phyloP scores from a whole-genome alignment of 1,284 basidiomycete species.

The Leccinum solheimii region DNA sequence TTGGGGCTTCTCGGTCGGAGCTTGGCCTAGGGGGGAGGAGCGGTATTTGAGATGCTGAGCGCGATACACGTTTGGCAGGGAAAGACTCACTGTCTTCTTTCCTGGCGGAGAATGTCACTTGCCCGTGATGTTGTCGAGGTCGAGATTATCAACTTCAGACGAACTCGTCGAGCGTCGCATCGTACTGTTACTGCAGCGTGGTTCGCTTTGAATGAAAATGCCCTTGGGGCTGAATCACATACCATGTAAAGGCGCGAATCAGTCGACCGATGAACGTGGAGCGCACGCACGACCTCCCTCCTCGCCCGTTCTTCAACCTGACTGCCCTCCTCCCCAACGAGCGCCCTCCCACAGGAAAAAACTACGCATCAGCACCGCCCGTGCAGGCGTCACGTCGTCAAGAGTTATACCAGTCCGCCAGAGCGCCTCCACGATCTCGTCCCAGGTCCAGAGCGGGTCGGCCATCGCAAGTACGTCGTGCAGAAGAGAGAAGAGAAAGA shows the following conservation, averaged over 20 bases:
- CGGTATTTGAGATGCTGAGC: conserved; percentile 16
- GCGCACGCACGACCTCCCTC: no score
- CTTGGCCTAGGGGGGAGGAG: conserved; percentile 30
- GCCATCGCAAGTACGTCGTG: no score
- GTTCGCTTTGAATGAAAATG: conserved; percentile 5
- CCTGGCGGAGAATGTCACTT: conserved; percentile 48
- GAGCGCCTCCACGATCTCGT: no score
- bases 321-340: no score
- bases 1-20: conserved; percentile 45
- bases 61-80: conserved; percentile 1
- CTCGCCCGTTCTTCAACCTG: no score
- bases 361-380: no score
- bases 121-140: conserved; percentile 56
- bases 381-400: no score
- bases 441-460: no score
- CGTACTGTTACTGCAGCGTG: conserved; percentile 2
- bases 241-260: no score
- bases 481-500: neutral
- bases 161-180: conserved; percentile 45
- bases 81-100: conserved; percentile 49
- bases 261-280: no score
- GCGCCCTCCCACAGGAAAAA: no score
- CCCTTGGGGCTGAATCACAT: conserved; percentile 16
- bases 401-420: no score
- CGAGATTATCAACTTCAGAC: conserved; percentile 68